Percentiles rank a stretch among this genome's conserved stretches.
These are phyloP conservation scores for Trifolium subterraneum DNA, from an alignment of 306 rosid genomes.

Conservation along the genomic window DNA sequence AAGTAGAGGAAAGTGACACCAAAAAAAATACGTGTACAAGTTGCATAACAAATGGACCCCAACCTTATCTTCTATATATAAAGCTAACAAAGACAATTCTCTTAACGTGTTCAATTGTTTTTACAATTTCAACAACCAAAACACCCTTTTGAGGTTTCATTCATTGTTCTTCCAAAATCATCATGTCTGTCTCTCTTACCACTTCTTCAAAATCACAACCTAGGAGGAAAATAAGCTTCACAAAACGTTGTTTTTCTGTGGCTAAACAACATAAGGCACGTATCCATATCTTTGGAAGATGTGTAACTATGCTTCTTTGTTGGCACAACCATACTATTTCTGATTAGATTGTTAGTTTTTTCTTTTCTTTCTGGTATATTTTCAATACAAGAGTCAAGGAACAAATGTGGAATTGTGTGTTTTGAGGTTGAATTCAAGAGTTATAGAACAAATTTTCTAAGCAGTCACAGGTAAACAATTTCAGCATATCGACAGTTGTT, in stretches of 20 bases:
- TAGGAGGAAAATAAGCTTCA: slow-evolving; percentile 34
- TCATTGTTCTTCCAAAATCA: no score
- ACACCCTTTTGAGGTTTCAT: neutral
- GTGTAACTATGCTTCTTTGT: slow-evolving; percentile 58
- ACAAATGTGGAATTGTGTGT: neutral
- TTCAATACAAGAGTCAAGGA: neutral
- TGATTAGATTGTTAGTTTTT: slow-evolving; percentile 14
- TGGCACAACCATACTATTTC: slow-evolving; percentile 55
- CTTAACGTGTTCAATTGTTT: neutral
- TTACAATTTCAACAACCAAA: slow-evolving; percentile 3
- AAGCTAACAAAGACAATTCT: neutral
- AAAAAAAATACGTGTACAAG: neutral
- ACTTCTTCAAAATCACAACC: slow-evolving; percentile 33
- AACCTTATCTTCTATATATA: neutral
- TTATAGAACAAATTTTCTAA: no score
- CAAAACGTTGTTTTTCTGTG: slow-evolving; percentile 44
- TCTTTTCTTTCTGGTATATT: neutral
- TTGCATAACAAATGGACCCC: neutral
- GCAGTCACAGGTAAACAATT: no score
- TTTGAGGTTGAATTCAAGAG: neutral
- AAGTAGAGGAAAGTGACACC: neutral
- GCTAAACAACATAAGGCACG: slow-evolving; percentile 56
- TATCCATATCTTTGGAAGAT: slow-evolving; percentile 51
- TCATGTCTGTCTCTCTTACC: slow-evolving; percentile 39
- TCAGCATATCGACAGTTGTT: no score